phyloP scores from a whole-genome alignment of 1,284 basidiomycete species.

The Pulchroboletus neoregius region DNA sequence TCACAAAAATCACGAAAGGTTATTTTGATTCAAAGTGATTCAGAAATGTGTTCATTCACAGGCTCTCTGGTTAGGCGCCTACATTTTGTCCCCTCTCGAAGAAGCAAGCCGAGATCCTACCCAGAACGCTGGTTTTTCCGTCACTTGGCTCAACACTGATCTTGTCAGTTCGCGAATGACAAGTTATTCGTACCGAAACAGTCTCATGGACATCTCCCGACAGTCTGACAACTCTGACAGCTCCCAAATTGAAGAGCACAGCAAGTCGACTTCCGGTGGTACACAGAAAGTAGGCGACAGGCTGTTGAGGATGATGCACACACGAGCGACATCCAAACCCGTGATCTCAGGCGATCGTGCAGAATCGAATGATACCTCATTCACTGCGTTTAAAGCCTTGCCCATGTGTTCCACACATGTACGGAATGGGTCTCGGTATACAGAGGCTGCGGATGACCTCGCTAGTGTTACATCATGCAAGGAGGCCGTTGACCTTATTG shows the following conservation, averaged over 20 bases:
- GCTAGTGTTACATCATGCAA: slow-evolving; percentile 63
- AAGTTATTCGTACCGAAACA: slow-evolving; percentile 82
- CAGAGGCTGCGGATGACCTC: slow-evolving; percentile 59
- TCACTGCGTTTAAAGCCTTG: slow-evolving; percentile 73
- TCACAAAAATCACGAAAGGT: slow-evolving; percentile 85
- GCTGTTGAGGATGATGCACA: slow-evolving; percentile 7
- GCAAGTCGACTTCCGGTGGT: slow-evolving; percentile 7
- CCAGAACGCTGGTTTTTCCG: slow-evolving; percentile 83
- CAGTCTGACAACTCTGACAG: slow-evolving; percentile 16
- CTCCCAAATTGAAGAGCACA: slow-evolving; percentile 13
- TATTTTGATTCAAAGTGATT: not conserved
- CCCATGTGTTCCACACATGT: slow-evolving; percentile 62
- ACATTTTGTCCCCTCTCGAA: slow-evolving; percentile 87
- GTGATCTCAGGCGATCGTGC: slow-evolving; percentile 29
- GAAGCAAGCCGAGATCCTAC: slow-evolving; percentile 81
- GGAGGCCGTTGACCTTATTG: slow-evolving; percentile 73
- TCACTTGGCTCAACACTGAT: slow-evolving; percentile 67
- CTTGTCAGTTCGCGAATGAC: slow-evolving; percentile 68
- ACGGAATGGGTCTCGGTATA: slow-evolving; percentile 51
- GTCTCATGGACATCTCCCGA: slow-evolving; percentile 35
- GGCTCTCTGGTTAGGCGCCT: slow-evolving; percentile 60
- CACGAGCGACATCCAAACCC: slow-evolving; percentile 27
- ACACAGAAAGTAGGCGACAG: slow-evolving; percentile 22
- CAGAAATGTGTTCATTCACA: slow-evolving; percentile 1
- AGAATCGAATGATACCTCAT: slow-evolving; percentile 38